These are phyloP conservation scores for Lichtheimia corymbifera DNA, from an alignment of 371 early-diverging fungal species.

Conservation along the genomic window DNA sequence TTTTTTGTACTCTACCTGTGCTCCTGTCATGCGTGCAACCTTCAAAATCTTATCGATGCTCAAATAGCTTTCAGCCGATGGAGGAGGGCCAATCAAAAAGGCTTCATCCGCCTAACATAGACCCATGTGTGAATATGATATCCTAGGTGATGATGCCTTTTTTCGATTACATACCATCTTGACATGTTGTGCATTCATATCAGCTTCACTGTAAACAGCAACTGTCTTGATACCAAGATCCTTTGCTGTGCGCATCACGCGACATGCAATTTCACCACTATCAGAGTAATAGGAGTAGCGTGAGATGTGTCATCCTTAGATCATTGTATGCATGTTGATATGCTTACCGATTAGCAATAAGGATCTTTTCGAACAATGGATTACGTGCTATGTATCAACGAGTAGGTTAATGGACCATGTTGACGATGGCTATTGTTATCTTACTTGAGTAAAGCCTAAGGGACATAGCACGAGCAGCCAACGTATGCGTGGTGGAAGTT, in stretches of 20 bases:
- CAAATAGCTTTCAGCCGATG: conserved; percentile 86
- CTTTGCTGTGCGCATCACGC: conserved; percentile 85
- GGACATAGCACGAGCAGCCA: not conserved
- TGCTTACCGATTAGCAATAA: conserved; percentile 80
- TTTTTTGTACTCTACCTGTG: conserved; percentile 58
- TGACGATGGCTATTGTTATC: not conserved
- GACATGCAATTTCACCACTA: conserved; percentile 89
- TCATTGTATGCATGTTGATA: not conserved
- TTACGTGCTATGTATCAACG: conserved; percentile 49
- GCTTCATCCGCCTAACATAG: conserved; percentile 89
- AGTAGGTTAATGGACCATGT: not conserved
- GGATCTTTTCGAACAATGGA: conserved; percentile 82
- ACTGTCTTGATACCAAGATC: conserved; percentile 94
- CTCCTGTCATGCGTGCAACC: conserved; percentile 79
- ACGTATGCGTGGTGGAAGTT: not conserved
- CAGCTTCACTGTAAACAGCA: conserved; percentile 94
- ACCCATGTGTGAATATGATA: not conserved
- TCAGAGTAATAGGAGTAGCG: not conserved
- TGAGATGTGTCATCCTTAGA: too few species aligned
- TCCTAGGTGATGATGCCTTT: not conserved
- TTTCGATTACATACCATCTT: conserved; percentile 54
- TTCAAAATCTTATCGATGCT: conserved; percentile 84
- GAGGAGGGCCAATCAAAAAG: conserved; percentile 86
- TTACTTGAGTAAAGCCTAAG: not conserved
- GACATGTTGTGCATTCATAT: conserved; percentile 81